A percentile compares a stretch with the other conserved stretches of the same genome.
Evolutionary conservation across 345 rosid genomes (phyloP).

Genomic region (Firmiana major): DNA sequence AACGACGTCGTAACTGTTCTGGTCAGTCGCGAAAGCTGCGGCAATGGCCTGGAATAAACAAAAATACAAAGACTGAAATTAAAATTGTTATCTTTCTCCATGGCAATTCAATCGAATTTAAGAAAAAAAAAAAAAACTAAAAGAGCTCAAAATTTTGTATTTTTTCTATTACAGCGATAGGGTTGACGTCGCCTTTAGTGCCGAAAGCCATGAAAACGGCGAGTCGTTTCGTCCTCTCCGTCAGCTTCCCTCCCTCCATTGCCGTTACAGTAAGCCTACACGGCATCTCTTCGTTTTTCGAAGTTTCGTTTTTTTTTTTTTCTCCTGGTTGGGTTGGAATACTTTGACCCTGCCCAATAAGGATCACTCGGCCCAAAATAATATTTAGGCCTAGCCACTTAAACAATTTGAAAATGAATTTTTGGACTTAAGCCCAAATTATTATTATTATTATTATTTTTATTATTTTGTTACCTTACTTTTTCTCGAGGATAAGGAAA

Average conservation of each 20-base stretch:
- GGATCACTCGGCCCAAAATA: not conserved
- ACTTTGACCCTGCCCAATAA: not conserved
- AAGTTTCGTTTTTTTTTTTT: not conserved
- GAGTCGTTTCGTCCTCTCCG: constrained; percentile 36
- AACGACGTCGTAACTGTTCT: constrained; percentile 46
- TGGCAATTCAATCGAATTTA: not conserved
- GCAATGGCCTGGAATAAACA: constrained; percentile 58
- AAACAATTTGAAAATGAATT: too few relatives aligned
- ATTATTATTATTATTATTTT: too few relatives aligned
- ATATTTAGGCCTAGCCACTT: not conserved
- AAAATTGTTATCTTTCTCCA: not conserved
- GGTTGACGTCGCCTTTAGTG: constrained; percentile 78
- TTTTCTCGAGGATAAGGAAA: too few relatives aligned
- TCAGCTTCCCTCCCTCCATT: constrained; percentile 10
- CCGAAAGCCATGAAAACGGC: constrained; percentile 89
- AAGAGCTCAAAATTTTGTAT: not conserved
- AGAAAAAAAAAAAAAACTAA: not conserved
- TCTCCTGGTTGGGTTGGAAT: not conserved
- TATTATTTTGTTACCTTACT: too few relatives aligned
- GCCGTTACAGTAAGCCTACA: not conserved
- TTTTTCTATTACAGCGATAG: constrained; percentile 54
- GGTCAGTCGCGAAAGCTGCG: constrained; percentile 64
- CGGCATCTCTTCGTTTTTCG: not conserved
- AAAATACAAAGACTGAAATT: not conserved
- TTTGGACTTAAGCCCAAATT: too few relatives aligned